Percentiles rank a stretch among this genome's conserved stretches.
Conservation (phyloP, 176 grass and related monocot species). For the Aegilops umbellulata region DNA sequence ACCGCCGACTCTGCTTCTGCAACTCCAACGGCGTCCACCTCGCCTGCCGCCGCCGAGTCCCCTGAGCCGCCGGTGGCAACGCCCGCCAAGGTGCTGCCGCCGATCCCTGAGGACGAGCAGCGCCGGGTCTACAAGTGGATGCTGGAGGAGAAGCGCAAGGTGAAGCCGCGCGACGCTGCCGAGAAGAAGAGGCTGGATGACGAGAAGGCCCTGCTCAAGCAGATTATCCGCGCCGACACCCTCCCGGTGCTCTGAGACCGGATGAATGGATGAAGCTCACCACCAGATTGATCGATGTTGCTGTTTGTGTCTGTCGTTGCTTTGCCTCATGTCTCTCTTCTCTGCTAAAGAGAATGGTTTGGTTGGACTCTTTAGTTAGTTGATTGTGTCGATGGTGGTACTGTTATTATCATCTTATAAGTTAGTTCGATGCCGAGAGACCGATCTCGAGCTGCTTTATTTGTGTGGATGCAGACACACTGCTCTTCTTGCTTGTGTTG, state of each 20-base stretch:
- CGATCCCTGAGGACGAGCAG: constrained; percentile 73
- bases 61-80: constrained; percentile 10
- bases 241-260: constrained; percentile 48
- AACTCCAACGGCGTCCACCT: neutral
- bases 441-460: too few species aligned
- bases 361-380: neutral
- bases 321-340: neutral
- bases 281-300: neutral
- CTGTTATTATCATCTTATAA: too few species aligned
- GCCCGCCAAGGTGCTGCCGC: constrained; percentile 47
- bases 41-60: constrained; percentile 21
- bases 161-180: constrained; percentile 44
- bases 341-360: neutral
- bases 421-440: too few species aligned
- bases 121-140: constrained; percentile 82
- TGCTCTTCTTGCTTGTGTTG: too few species aligned
- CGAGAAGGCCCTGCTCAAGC: constrained; percentile 90
- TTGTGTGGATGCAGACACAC: too few species aligned
- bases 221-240: constrained; percentile 56
- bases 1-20: neutral
- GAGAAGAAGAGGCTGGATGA: constrained; percentile 86
- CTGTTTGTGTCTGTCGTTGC: neutral
- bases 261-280: neutral
- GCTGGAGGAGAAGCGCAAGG: constrained; percentile 91
- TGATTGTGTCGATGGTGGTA: neutral